A percentile compares a stretch with the other conserved stretches of the same genome.
phyloP scores from a whole-genome alignment of 768 basidiomycete genomes.

The Boletus vinaceobasis region DNA sequence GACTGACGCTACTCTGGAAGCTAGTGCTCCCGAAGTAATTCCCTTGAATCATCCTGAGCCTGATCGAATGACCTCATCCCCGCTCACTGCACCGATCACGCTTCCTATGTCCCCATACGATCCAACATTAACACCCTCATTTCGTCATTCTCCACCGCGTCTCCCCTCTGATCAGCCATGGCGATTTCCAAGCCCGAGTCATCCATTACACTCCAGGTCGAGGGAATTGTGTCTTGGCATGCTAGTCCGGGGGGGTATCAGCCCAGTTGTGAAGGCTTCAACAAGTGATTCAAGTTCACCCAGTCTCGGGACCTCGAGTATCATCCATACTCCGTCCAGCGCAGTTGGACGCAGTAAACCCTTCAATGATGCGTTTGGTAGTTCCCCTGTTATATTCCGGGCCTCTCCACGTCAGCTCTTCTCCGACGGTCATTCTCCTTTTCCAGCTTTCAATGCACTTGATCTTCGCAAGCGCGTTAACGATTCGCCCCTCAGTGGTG shows the following conservation, averaged over 20 bases:
- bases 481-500: constrained; percentile 46
- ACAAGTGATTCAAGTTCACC: constrained; percentile 29
- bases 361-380: constrained; percentile 31
- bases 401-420: constrained; percentile 42
- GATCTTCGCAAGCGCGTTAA: constrained; percentile 37
- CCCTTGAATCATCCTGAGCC: background rate
- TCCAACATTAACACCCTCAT: constrained; percentile 69
- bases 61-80: constrained; percentile 21
- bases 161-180: constrained; percentile 79
- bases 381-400: constrained; percentile 39
- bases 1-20: background rate
- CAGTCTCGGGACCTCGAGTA: constrained; percentile 27
- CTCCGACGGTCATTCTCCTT: constrained; percentile 33
- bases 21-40: background rate
- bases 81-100: constrained; percentile 21
- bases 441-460: constrained; percentile 29
- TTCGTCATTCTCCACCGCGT: constrained; percentile 72
- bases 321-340: constrained; percentile 30
- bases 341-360: constrained; percentile 22
- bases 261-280: constrained; percentile 41
- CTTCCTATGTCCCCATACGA: constrained; percentile 74
- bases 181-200: constrained; percentile 77
- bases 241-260: constrained; percentile 52
- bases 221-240: constrained; percentile 65
- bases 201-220: constrained; percentile 64